Percentiles rank a stretch among this genome's conserved stretches.
Conservation (phyloP, 2,329 filamentous ascomycete genomes). For the Emmonsiellopsis sp. region DNA sequence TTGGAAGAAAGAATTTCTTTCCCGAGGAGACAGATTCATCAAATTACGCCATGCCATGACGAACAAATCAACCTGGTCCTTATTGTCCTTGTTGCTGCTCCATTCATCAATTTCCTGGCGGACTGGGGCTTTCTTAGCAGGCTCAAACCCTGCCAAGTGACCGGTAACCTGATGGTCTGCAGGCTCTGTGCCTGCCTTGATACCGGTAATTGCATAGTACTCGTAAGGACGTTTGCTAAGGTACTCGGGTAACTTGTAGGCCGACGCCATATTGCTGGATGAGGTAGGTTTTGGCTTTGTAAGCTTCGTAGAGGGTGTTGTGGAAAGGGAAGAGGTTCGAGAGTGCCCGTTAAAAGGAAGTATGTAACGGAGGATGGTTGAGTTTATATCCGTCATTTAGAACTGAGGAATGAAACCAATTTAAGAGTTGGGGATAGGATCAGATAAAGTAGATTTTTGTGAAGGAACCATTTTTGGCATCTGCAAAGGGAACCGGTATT, state of each 20-base stretch:
- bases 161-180: neutral
- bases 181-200: neutral
- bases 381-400: neutral
- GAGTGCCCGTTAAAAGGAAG: neutral
- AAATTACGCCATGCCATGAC: constrained; percentile 2
- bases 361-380: neutral
- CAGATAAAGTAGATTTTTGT: no score
- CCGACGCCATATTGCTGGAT: neutral
- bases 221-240: constrained; percentile 1
- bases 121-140: constrained; percentile 1
- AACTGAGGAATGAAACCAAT: neutral
- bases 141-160: neutral
- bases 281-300: neutral
- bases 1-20: constrained; percentile 3
- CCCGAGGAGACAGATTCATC: neutral
- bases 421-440: neutral
- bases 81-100: constrained; percentile 1
- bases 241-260: constrained; percentile 1
- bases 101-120: constrained; percentile 4
- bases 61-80: constrained; percentile 1
- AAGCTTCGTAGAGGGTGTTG: neutral
- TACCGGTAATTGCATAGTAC: constrained; percentile 2
- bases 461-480: neutral
- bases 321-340: neutral
- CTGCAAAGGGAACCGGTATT: neutral